phyloP scores from a whole-genome alignment of 2,329 filamentous ascomycete genomes.

The Paracoccidioides lutzii region DNA sequence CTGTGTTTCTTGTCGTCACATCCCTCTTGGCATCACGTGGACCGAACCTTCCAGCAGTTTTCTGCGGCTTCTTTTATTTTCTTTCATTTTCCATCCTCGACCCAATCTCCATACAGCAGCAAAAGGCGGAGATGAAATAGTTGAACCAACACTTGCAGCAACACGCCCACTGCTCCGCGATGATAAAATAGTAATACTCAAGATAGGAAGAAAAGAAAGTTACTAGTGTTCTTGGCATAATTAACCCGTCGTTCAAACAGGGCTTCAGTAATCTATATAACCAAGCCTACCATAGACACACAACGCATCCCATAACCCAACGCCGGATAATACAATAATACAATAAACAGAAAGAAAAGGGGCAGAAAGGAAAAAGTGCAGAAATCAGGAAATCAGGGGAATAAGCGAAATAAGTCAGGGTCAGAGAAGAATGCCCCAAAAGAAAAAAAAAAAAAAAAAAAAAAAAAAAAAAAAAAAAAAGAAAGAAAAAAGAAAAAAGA shows the following conservation, averaged over 20 bases:
- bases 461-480: background rate
- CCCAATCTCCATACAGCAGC: background rate
- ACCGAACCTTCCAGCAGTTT: slow-evolving; percentile 30
- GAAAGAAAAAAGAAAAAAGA: background rate
- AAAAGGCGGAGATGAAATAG: background rate
- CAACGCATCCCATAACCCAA: background rate
- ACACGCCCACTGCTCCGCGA: too few relatives aligned
- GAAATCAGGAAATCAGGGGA: background rate
- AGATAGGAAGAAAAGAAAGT: too few relatives aligned
- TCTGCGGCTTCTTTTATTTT: slow-evolving; percentile 4
- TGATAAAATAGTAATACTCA: too few relatives aligned
- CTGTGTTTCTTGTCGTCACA: slow-evolving; percentile 7
- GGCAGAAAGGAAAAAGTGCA: background rate
- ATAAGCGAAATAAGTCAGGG: background rate
- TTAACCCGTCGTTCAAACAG: too few relatives aligned
- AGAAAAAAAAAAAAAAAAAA: background rate
- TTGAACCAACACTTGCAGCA: background rate
- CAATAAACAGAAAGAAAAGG: background rate
- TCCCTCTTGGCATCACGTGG: slow-evolving; percentile 12
- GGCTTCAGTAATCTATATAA: background rate
- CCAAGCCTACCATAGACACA: background rate
- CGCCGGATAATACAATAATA: slow-evolving; percentile 9
- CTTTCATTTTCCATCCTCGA: background rate
- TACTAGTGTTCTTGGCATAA: too few relatives aligned
- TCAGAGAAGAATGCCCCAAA: background rate